Conservation (phyloP, 176 grass and related monocot genomes). For the Bothriochloa decipiens region DNA sequence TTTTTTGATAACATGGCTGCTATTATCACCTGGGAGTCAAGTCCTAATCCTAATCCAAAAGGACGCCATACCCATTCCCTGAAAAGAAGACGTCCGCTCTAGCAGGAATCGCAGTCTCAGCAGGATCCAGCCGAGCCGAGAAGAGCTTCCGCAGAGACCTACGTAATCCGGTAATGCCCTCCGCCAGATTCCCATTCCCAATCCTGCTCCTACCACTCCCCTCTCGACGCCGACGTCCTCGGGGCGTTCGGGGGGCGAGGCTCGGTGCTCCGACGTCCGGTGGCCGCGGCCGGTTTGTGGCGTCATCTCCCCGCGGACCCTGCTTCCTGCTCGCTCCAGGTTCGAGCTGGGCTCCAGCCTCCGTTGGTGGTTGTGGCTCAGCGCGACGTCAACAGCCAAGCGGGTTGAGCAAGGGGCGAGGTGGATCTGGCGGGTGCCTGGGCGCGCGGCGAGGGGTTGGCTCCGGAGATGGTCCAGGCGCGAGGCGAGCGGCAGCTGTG, state of each 20-base stretch:
- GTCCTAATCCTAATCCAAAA: constrained; percentile 7
- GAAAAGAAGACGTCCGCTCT: background rate
- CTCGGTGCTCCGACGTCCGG: background rate
- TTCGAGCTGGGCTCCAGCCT: too few species aligned
- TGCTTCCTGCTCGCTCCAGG: too few species aligned
- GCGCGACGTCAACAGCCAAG: too few species aligned
- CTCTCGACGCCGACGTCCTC: background rate
- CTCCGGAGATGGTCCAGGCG: too few species aligned
- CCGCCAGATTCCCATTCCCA: constrained; percentile 44
- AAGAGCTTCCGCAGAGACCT: constrained; percentile 1
- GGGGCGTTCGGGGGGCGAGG: background rate
- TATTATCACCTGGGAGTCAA: background rate
- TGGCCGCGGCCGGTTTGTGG: too few species aligned
- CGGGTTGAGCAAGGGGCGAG: too few species aligned
- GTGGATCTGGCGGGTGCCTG: too few species aligned
- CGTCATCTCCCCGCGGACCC: too few species aligned
- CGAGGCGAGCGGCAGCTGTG: too few species aligned
- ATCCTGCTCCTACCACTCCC: constrained; percentile 15
- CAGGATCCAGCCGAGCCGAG: background rate
- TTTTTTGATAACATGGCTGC: too few species aligned
- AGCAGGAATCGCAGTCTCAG: constrained; percentile 20
- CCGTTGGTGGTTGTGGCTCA: too few species aligned
- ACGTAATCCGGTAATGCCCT: constrained; percentile 2
- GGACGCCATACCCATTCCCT: constrained; percentile 28
- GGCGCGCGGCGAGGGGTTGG: too few species aligned